Base-by-base conservation (phyloP, 768 basidiomycete genomes). In the Podaxis carcinomalis region DNA sequence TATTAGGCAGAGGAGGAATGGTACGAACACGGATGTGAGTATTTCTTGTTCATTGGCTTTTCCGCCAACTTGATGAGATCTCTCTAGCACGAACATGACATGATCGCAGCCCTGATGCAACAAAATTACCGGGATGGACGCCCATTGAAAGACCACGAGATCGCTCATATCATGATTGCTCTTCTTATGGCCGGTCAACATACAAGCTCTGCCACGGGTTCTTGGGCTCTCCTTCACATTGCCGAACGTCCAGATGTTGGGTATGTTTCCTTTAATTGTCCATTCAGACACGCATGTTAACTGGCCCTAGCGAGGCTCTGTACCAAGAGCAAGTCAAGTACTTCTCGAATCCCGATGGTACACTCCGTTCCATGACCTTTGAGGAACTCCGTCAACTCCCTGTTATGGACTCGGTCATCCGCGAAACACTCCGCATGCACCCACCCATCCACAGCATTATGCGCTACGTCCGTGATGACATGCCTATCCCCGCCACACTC, bases 161-260 rank as follows among this genome's bases (percentile, higher is more conserved):
- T 98, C 62, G 95, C 97, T 0, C 97, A 98, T 71, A 95, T 99
- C 70, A 87, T 99, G 89, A 99, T 98, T 68, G 97, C 97, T 14
- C 84, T 99, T 50, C 87, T 99, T 64, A 98, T 99, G 97, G 97
- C 97, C 47, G 97, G 97, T 40, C 97, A 99, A 76, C 97, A 99
- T 75, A 99, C 97, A 0, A 93, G 91, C 67, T 97, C 97, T 13
- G 89, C 97, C 1, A 89, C 93, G 21, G 87, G 87, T 35, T 89
- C 94, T 9, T 99, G 97, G 97, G 72, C 88, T 14, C 79, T 98
- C 40, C 83, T 98, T 46, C 93, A 97, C 69, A 72, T 98, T 32
- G 96, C 95, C 28, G 77, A 84, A 64, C 83, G 87, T 51, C 83
- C 82, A 0, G 85, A 90, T 25, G 68, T 95, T 63, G 86, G 84